These are phyloP conservation scores for Alternaria novae-zelandiae DNA, from an alignment of 2,329 filamentous ascomycete species.

Conservation along the genomic window DNA sequence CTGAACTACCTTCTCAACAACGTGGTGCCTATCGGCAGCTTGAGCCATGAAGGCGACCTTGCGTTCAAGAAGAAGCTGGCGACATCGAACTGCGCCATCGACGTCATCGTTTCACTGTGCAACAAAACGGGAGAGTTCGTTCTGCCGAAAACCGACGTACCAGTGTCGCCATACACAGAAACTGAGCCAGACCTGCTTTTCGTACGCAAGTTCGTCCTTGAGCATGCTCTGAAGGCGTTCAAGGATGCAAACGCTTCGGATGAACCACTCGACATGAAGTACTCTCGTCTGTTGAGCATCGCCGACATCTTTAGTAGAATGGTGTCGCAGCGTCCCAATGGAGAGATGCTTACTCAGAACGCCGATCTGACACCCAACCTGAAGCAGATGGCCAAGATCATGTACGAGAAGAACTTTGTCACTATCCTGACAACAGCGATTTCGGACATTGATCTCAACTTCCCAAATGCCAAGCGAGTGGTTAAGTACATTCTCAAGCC, in stretches of 20 bases:
- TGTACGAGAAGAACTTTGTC: conserved; percentile 98
- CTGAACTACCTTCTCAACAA: conserved; percentile 92
- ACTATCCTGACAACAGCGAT: conserved; percentile 88
- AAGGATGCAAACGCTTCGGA: conserved; percentile 81
- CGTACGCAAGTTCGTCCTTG: conserved; percentile 91
- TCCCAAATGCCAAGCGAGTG: conserved; percentile 88
- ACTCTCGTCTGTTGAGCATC: conserved; percentile 83
- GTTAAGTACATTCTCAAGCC: conserved; percentile 96
- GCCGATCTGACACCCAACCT: conserved; percentile 63
- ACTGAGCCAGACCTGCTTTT: conserved; percentile 86
- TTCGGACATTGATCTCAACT: conserved; percentile 93
- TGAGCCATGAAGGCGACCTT: conserved; percentile 75
- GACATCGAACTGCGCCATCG: conserved; percentile 85
- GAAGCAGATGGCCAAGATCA: conserved; percentile 85
- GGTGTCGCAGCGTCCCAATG: conserved; percentile 66
- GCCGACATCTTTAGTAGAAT: conserved; percentile 93
- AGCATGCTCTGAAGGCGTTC: conserved; percentile 90
- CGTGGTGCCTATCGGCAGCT: conserved; percentile 70
- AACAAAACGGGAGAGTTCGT: conserved; percentile 83
- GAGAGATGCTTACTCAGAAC: conserved; percentile 46
- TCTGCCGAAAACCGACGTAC: conserved; percentile 55
- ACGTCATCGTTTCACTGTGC: conserved; percentile 84
- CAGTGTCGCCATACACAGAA: conserved; percentile 60
- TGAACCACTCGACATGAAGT: conserved; percentile 83
- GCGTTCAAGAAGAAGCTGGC: conserved; percentile 82